These are phyloP conservation scores for Podaxis pistillaris DNA, from an alignment of 768 basidiomycete genomes.

Conservation along the genomic window DNA sequence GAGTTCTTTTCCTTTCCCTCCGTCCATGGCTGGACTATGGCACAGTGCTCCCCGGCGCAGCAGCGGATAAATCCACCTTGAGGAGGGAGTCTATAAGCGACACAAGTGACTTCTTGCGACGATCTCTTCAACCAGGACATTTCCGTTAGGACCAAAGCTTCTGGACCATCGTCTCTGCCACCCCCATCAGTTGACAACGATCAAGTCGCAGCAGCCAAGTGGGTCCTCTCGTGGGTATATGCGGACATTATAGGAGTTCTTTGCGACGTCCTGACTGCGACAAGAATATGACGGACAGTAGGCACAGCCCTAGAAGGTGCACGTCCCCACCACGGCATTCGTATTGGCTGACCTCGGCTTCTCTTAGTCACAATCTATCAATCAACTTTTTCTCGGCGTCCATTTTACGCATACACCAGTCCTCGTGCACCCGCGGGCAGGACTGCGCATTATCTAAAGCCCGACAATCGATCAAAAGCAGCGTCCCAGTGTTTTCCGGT, in stretches of 20 bases:
- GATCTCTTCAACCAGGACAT: neutral
- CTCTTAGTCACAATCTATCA: neutral
- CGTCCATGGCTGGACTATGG: neutral
- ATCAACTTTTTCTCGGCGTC: neutral
- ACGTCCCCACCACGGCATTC: neutral
- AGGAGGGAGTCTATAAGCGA: neutral
- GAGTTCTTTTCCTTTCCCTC: neutral
- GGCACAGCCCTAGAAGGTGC: neutral
- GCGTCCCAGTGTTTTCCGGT: neutral
- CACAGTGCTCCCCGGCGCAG: neutral
- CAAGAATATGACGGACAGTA: neutral
- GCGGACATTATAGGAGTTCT: neutral
- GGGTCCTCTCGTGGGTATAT: neutral
- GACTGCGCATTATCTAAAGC: neutral
- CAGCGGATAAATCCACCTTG: neutral
- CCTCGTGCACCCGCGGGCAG: neutral
- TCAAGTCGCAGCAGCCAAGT: neutral
- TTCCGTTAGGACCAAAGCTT: neutral
- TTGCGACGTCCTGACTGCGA: neutral
- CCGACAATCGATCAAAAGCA: neutral
- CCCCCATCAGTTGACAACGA: neutral
- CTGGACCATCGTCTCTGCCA: neutral
- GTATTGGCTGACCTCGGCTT: neutral
- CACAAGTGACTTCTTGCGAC: neutral
- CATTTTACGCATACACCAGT: neutral